These are phyloP conservation scores for Sporobolomyces roseus DNA, from an alignment of 768 basidiomycete species.

Conservation along the genomic window DNA sequence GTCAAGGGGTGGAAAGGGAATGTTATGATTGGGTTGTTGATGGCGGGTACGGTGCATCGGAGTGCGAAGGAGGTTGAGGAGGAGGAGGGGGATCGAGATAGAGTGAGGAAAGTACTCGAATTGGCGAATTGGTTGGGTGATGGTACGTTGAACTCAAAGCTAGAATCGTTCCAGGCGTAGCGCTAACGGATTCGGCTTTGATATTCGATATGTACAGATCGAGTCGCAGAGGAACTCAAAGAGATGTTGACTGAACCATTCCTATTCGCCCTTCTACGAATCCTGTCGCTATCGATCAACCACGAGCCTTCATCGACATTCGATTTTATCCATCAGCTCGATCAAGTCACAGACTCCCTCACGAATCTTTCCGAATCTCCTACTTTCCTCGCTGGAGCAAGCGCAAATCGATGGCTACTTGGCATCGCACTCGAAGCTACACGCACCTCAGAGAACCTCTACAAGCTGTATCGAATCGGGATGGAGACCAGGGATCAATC, in stretches of 20 bases:
- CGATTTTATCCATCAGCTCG: neutral
- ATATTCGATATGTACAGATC: neutral
- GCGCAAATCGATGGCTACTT: too few species aligned
- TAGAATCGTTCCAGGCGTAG: too few species aligned
- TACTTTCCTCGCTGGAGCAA: too few species aligned
- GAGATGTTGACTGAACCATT: neutral
- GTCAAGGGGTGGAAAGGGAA: neutral
- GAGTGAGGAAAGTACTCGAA: neutral
- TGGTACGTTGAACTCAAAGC: too few species aligned
- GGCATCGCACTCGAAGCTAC: neutral
- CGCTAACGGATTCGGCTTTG: neutral
- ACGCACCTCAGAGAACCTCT: neutral
- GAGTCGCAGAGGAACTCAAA: neutral
- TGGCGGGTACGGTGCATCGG: conserved; percentile 23
- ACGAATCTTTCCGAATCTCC: too few species aligned
- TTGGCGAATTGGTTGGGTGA: neutral
- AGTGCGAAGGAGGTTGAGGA: neutral
- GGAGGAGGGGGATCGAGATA: neutral
- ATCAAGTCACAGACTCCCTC: neutral
- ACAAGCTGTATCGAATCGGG: neutral
- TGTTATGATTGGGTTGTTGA: conserved; percentile 5
- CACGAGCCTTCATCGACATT: too few species aligned
- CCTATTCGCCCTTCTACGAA: conserved; percentile 22
- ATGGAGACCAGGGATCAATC: neutral
- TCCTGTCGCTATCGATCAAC: conserved; percentile 6